Percentiles rank a stretch among this genome's conserved stretches.
phyloP scores from a whole-genome alignment of 2,329 filamentous ascomycete genomes.

The Aspergillus novofumigatus region DNA sequence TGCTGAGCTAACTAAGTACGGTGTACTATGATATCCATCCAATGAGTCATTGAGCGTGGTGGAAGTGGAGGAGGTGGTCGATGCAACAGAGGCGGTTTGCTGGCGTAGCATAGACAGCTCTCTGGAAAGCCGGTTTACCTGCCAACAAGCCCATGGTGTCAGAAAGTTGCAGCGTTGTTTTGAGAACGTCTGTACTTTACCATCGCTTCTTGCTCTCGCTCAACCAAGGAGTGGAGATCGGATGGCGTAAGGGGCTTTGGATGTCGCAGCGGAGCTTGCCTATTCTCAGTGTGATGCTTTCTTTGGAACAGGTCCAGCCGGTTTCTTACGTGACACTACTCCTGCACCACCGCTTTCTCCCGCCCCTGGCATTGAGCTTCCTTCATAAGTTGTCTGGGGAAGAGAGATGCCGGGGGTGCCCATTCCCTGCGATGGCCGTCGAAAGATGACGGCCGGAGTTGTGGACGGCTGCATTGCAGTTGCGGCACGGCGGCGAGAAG shows the following conservation, averaged over 20 bases:
- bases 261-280: conserved; percentile 70
- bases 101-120: conserved; percentile 81
- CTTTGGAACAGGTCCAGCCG: neutral
- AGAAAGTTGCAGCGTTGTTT: neutral
- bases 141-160: conserved; percentile 1
- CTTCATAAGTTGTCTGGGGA: conserved; percentile 24
- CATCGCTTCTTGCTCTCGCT: conserved; percentile 93
- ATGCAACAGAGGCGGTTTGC: conserved; percentile 60
- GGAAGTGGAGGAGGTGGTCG: conserved; percentile 56
- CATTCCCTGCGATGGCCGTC: conserved; percentile 48
- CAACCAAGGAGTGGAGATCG: conserved; percentile 82
- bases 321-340: conserved; percentile 38
- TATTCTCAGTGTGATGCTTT: neutral
- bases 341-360: conserved; percentile 36
- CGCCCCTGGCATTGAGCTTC: conserved; percentile 20
- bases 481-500: conserved; percentile 28
- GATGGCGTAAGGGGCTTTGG: conserved; percentile 82
- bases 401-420: conserved; percentile 35
- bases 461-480: conserved; percentile 24
- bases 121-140: conserved; percentile 90
- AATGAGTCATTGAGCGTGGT: conserved; percentile 47
- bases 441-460: conserved; percentile 39
- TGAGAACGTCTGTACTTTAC: conserved; percentile 48
- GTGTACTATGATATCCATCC: conserved; percentile 40
- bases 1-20: conserved; percentile 44